Evolutionary conservation across 805 yeast genomes (phyloP).

Genomic region (Metschnikowia picachoensis): DNA sequence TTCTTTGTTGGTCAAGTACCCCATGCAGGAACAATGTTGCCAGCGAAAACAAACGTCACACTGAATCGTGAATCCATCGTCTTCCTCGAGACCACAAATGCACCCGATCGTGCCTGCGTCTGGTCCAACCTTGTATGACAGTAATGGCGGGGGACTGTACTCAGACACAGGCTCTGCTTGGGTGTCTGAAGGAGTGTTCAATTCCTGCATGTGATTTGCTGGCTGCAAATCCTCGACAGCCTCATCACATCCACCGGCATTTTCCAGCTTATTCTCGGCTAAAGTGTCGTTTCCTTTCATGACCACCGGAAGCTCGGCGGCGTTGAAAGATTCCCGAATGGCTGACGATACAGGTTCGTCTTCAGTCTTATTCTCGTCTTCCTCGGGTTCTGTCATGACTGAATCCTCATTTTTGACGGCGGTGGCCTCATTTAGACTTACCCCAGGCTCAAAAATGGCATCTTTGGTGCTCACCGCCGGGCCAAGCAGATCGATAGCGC

Average conservation of each 20-base stretch:
- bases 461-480: neutral
- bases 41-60: constrained; percentile 90
- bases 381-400: constrained; percentile 19
- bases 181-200: neutral
- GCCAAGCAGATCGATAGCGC: neutral
- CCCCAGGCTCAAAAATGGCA: neutral
- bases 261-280: neutral
- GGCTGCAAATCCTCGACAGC: neutral
- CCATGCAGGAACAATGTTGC: constrained; percentile 95
- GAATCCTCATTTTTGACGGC: constrained; percentile 6
- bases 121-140: constrained; percentile 62
- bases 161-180: too few species aligned
- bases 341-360: constrained; percentile 19
- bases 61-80: constrained; percentile 91
- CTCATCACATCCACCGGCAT: neutral
- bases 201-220: neutral
- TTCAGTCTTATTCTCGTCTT: constrained; percentile 26
- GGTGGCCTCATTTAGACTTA: neutral
- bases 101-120: constrained; percentile 88
- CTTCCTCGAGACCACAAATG: constrained; percentile 81
- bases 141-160: constrained; percentile 26
- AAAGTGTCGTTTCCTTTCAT: too few species aligned
- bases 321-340: neutral
- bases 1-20: constrained; percentile 62
- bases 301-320: neutral